Evolutionary conservation across 805 yeast genomes (phyloP).

Genomic region (Hanseniaspora nectarophila): DNA sequence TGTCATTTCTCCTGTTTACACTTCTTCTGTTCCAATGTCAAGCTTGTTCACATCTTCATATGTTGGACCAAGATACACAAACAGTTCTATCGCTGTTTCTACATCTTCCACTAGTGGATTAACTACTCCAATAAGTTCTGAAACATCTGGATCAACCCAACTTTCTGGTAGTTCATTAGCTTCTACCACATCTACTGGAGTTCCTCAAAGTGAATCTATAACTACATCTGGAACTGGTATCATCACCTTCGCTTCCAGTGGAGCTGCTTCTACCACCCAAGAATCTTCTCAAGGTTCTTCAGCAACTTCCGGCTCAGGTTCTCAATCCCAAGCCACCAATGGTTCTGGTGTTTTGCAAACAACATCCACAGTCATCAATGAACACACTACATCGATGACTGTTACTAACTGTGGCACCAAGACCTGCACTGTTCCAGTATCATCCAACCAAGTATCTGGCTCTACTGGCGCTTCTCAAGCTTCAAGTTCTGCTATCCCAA

Average conservation of each 20-base stretch:
- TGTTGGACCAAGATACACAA: not conserved
- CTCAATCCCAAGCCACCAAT: too few relatives aligned
- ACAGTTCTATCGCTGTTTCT: not conserved
- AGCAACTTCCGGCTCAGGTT: too few relatives aligned
- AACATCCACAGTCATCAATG: not conserved
- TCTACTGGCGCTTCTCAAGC: not conserved
- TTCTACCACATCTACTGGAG: not conserved
- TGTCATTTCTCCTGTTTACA: not conserved
- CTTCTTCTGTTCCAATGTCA: not conserved
- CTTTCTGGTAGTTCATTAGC: not conserved
- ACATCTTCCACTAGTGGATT: not conserved
- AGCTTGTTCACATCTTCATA: not conserved
- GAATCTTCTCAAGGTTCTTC: not conserved
- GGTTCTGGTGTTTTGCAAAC: not conserved
- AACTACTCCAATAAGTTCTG: not conserved
- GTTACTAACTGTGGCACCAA: not conserved
- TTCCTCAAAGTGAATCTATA: not conserved
- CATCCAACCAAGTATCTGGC: not conserved
- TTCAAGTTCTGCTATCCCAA: not conserved
- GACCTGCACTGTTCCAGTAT: not conserved
- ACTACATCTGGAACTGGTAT: not conserved
- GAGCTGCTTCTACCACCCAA: not conserved
- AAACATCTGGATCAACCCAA: not conserved
- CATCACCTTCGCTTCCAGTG: too few relatives aligned
- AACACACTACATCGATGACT: not conserved